These are phyloP conservation scores for Plantago elongata DNA, from an alignment of 257 asterid species.

Conservation along the genomic window DNA sequence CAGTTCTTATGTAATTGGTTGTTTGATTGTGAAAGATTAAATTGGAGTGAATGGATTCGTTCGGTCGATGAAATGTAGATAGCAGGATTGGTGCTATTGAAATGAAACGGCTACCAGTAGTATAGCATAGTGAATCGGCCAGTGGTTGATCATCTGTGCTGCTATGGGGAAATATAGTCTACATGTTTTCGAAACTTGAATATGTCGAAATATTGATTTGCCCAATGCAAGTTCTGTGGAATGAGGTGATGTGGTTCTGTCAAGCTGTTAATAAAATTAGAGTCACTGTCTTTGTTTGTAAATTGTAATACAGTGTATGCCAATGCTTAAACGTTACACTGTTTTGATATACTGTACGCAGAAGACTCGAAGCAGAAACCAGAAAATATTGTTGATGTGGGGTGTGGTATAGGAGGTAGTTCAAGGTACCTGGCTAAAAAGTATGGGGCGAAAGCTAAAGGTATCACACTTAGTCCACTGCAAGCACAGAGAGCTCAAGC, in stretches of 20 bases:
- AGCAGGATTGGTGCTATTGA: too few relatives aligned
- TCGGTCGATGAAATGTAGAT: too few relatives aligned
- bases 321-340: neutral
- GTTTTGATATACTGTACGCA: constrained; percentile 20
- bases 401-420: constrained; percentile 99
- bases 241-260: neutral
- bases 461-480: constrained; percentile 95
- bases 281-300: neutral
- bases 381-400: constrained; percentile 77
- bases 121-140: too few relatives aligned
- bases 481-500: constrained; percentile 93
- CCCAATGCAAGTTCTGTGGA: neutral
- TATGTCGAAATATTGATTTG: too few relatives aligned
- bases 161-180: too few relatives aligned
- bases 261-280: neutral
- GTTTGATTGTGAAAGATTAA: too few relatives aligned
- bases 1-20: too few relatives aligned
- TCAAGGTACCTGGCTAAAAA: constrained; percentile 72
- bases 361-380: constrained; percentile 52
- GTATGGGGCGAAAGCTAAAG: constrained; percentile 60
- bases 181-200: too few relatives aligned
- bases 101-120: too few relatives aligned
- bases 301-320: neutral
- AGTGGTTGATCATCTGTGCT: too few relatives aligned
- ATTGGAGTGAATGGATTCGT: too few relatives aligned